Evolutionary conservation across 768 basidiomycete species (phyloP).

Genomic region (Suillus sp.): DNA sequence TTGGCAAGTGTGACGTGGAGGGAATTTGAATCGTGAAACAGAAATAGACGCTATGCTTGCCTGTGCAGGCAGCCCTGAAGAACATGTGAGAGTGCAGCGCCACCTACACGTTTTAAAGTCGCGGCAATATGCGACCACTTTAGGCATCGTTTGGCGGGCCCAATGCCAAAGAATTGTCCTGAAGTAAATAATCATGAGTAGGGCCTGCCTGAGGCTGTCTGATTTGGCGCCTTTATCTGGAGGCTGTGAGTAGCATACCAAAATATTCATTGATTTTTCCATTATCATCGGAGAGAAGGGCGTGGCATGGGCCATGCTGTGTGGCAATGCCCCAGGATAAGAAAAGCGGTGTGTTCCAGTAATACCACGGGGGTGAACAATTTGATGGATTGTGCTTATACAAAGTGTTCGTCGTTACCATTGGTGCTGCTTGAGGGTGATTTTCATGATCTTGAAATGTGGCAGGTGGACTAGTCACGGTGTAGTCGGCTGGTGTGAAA

Average conservation of each 20-base stretch:
- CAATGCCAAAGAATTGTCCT: not conserved
- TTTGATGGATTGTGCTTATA: slow-evolving; percentile 1
- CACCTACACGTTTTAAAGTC: not conserved
- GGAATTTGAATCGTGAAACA: not conserved
- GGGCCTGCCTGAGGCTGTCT: not conserved
- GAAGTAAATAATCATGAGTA: not conserved
- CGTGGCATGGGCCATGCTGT: slow-evolving; percentile 3
- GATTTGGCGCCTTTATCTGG: not conserved
- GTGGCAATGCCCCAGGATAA: slow-evolving; percentile 6
- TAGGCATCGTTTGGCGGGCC: not conserved
- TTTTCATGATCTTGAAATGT: not conserved
- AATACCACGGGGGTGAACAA: not conserved
- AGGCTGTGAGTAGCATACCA: not conserved
- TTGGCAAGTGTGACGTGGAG: not conserved
- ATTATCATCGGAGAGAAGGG: slow-evolving; percentile 3
- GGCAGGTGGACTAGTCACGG: not conserved
- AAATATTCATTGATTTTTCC: not conserved
- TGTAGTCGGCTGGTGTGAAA: not conserved
- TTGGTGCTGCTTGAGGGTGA: not conserved
- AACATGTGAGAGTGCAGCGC: not conserved
- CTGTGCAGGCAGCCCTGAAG: not conserved
- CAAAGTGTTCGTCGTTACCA: not conserved
- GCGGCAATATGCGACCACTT: not conserved
- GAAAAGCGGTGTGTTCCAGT: not conserved
- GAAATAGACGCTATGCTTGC: not conserved